Evolutionary conservation across 345 rosid genomes (phyloP).

Genomic region (Lepidium didymum): DNA sequence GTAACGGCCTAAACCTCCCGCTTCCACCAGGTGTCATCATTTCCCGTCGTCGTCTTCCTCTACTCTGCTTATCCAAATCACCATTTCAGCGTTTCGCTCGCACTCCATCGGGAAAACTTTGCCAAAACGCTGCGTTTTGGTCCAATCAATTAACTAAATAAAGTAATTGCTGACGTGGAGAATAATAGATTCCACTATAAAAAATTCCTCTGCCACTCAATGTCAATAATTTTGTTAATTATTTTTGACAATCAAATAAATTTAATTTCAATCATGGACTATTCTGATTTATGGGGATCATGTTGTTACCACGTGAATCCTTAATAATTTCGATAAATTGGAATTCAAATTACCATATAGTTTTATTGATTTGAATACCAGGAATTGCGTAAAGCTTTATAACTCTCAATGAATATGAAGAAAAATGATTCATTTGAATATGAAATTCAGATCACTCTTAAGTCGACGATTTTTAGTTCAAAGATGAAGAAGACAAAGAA

Average conservation of each 20-base stretch:
- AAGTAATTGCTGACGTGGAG: slow-evolving; percentile 17
- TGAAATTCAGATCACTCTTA: slow-evolving; percentile 9
- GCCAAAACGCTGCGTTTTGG: slow-evolving; percentile 15
- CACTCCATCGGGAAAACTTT: not conserved
- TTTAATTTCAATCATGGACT: not conserved
- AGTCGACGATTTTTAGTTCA: not conserved
- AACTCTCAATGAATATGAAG: not conserved
- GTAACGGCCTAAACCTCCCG: slow-evolving; percentile 27
- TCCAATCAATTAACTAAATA: not conserved
- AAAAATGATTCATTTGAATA: not conserved
- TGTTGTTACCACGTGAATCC: slow-evolving; percentile 1
- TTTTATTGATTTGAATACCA: not conserved
- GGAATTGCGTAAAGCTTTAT: not conserved
- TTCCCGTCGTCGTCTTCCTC: slow-evolving; percentile 7
- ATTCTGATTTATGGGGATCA: not conserved
- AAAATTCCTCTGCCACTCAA: no score
- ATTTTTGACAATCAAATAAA: not conserved
- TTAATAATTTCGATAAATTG: not conserved
- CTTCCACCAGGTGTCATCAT: slow-evolving; percentile 33
- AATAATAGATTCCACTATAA: not conserved
- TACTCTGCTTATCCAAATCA: slow-evolving; percentile 23
- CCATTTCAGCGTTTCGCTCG: slow-evolving; percentile 6
- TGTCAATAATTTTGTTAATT: not conserved
- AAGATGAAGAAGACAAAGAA: slow-evolving; percentile 5
- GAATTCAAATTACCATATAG: not conserved